These are phyloP conservation scores for Catunica adiposa DNA, from an alignment of 2,329 filamentous ascomycete genomes.

Conservation along the genomic window DNA sequence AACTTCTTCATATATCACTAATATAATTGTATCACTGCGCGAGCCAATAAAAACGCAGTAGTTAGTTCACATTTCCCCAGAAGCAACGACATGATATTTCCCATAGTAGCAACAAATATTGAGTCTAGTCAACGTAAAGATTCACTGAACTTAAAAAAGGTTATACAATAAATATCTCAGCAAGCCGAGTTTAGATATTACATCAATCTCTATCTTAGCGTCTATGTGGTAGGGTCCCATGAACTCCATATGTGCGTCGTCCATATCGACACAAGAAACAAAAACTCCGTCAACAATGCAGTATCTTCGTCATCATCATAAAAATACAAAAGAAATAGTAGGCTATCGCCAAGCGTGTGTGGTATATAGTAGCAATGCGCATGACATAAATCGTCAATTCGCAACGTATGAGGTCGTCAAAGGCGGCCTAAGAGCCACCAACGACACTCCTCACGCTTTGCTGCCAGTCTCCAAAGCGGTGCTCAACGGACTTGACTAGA, in stretches of 20 bases:
- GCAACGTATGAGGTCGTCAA: background rate
- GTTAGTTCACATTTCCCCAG: too few relatives aligned
- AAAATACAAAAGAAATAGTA: background rate
- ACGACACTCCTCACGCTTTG: background rate
- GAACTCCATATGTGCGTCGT: background rate
- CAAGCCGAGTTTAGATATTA: background rate
- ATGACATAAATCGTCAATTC: background rate
- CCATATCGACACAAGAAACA: background rate
- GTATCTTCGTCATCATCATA: background rate
- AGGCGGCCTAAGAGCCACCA: background rate
- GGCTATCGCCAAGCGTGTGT: background rate
- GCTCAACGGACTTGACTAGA: background rate
- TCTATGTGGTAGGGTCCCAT: background rate
- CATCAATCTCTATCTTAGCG: background rate
- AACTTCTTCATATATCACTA: too few relatives aligned
- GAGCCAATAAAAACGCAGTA: too few relatives aligned
- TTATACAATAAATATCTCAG: background rate
- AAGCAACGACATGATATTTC: too few relatives aligned
- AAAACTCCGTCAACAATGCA: background rate
- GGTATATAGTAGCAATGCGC: background rate
- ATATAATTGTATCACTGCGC: too few relatives aligned
- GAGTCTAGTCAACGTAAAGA: too few relatives aligned
- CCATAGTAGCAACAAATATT: too few relatives aligned
- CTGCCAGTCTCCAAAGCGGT: background rate
- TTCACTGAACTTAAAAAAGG: too few relatives aligned